A percentile compares a stretch with the other conserved stretches of the same genome.
These are phyloP conservation scores for Leccinum subtestaceum DNA, from an alignment of 768 basidiomycete genomes.

Conservation along the genomic window DNA sequence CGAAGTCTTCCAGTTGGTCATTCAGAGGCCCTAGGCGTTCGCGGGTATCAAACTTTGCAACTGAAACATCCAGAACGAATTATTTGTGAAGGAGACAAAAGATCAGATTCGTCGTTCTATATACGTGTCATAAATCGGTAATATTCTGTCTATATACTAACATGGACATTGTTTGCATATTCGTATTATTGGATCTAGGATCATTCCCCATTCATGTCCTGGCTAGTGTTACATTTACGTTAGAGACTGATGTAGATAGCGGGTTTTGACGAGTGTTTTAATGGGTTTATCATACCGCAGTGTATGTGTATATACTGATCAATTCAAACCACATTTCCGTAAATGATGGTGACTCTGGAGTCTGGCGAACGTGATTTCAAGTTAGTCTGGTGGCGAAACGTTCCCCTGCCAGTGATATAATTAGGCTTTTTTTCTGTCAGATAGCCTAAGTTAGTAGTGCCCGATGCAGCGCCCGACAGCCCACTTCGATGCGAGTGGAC, in stretches of 20 bases:
- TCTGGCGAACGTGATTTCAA: no score
- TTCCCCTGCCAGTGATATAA: background rate
- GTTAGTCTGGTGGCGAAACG: no score
- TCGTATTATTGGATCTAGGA: background rate
- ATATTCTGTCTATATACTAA: background rate
- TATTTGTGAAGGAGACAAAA: background rate
- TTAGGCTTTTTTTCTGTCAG: no score
- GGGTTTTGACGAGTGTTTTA: background rate
- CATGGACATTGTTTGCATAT: background rate
- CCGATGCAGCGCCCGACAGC: no score
- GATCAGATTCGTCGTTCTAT: background rate
- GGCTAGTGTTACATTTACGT: background rate
- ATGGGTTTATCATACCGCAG: no score
- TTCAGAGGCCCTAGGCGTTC: background rate
- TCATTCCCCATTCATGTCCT: background rate
- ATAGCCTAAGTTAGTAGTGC: no score
- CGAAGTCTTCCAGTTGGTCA: conserved; percentile 1
- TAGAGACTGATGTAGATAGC: background rate
- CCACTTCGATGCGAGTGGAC: no score
- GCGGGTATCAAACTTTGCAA: background rate
- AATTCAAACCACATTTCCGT: no score
- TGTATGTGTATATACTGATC: no score
- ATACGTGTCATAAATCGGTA: background rate
- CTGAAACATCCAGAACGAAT: background rate
- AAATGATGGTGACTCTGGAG: no score